These are phyloP conservation scores for Diplodia mutila DNA, from an alignment of 2,329 filamentous ascomycete genomes.

Conservation along the genomic window DNA sequence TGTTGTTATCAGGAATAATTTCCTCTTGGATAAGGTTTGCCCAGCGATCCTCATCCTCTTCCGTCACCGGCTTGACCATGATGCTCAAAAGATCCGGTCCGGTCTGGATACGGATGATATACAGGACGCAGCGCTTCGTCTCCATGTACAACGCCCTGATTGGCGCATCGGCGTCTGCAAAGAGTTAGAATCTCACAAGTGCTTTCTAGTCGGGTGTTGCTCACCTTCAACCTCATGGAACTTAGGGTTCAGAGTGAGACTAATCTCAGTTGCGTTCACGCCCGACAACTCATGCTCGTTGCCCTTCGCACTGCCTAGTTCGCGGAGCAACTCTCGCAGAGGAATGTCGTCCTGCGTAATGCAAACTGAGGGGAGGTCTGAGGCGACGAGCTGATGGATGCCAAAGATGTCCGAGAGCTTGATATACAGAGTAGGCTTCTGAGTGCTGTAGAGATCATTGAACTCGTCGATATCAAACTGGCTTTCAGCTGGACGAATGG, in stretches of 20 bases:
- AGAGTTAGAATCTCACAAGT: constrained; percentile 32
- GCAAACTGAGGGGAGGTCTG: constrained; percentile 77
- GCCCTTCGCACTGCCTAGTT: constrained; percentile 92
- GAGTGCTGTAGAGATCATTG: constrained; percentile 95
- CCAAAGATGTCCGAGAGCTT: constrained; percentile 98
- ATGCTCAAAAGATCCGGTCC: constrained; percentile 94
- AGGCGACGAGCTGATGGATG: constrained; percentile 84
- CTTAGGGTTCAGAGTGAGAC: constrained; percentile 86
- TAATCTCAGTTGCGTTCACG: constrained; percentile 85
- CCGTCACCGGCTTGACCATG: constrained; percentile 82
- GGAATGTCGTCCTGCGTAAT: constrained; percentile 76
- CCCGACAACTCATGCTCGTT: constrained; percentile 93
- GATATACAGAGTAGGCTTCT: constrained; percentile 97
- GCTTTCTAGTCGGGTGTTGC: constrained; percentile 20
- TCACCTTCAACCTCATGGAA: constrained; percentile 79
- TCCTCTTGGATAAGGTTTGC: constrained; percentile 79
- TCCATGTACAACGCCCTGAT: constrained; percentile 96
- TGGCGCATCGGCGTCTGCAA: constrained; percentile 81
- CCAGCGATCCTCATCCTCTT: constrained; percentile 92
- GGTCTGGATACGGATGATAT: constrained; percentile 95
- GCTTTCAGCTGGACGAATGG: constrained; percentile 81
- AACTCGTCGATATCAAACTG: constrained; percentile 99
- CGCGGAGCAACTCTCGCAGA: constrained; percentile 86
- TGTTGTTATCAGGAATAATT: constrained; percentile 59
- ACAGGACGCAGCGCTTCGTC: constrained; percentile 94